Percentiles rank a stretch among this genome's conserved stretches.
Conservation (phyloP, 83 land plant genomes). For the Larix sibirica region DNA sequence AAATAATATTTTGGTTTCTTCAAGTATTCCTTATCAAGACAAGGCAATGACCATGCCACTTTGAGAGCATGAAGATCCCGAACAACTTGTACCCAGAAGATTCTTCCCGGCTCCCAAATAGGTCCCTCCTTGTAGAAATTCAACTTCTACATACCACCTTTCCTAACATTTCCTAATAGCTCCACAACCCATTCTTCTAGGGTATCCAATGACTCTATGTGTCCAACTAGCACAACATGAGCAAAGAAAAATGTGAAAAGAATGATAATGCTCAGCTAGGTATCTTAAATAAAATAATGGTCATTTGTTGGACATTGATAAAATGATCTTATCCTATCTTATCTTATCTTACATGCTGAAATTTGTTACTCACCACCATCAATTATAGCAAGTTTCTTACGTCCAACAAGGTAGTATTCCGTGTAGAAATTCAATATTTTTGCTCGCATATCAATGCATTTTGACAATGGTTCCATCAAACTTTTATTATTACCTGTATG, state of each 20-base stretch:
- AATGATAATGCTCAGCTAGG: neutral
- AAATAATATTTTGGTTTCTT: conserved; percentile 92
- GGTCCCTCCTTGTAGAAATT: conserved; percentile 30
- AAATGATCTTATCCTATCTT: neutral
- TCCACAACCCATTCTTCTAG: conserved; percentile 84
- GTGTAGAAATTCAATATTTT: conserved; percentile 70
- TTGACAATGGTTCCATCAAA: conserved; percentile 76
- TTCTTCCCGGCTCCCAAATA: conserved; percentile 82
- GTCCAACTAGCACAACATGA: conserved; percentile 6
- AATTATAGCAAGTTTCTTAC: conserved; percentile 90
- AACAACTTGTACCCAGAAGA: conserved; percentile 81
- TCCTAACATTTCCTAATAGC: conserved; percentile 59
- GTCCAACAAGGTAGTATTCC: conserved; percentile 72
- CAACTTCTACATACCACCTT: conserved; percentile 36
- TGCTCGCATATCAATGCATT: conserved; percentile 73
- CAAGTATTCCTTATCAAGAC: conserved; percentile 67
- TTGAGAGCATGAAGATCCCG: conserved; percentile 80
- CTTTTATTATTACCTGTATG: conserved; percentile 84
- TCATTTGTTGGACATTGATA: too few species aligned
- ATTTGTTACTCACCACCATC: conserved; percentile 53
- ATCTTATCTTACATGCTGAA: neutral
- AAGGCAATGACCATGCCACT: conserved; percentile 89
- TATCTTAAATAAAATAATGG: neutral
- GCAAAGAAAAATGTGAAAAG: neutral
- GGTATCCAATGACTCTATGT: conserved; percentile 77